These are phyloP conservation scores for Exobasidium rhododendri DNA, from an alignment of 1,284 basidiomycete species.

Conservation along the genomic window DNA sequence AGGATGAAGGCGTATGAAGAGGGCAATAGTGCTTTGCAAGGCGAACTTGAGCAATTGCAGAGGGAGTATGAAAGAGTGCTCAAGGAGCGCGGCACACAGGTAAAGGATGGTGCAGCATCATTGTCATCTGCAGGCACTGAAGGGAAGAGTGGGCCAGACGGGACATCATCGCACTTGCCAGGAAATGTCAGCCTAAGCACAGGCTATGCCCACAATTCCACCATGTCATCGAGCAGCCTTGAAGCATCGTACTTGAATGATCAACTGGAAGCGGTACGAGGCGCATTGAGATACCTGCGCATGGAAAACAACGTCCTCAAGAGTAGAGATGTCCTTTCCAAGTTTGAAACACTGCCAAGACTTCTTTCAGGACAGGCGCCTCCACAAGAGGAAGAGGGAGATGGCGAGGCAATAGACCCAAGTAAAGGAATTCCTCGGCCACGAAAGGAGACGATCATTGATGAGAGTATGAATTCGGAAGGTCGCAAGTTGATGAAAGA, in stretches of 20 bases:
- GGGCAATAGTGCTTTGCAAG: constrained; percentile 85
- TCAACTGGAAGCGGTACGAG: constrained; percentile 82
- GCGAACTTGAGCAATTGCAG: constrained; percentile 79
- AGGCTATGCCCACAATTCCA: not conserved
- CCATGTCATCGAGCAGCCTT: constrained; percentile 23
- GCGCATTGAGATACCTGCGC: constrained; percentile 81
- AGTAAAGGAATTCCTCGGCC: not conserved
- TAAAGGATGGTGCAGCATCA: constrained; percentile 67
- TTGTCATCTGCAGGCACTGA: constrained; percentile 10
- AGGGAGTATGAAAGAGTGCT: constrained; percentile 54
- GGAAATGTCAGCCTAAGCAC: not conserved
- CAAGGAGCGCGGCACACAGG: constrained; percentile 43
- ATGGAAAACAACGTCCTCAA: constrained; percentile 88
- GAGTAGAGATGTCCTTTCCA: constrained; percentile 77
- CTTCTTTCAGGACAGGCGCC: constrained; percentile 8
- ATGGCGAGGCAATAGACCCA: not conserved
- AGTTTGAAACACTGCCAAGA: constrained; percentile 68
- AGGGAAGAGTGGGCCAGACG: not conserved
- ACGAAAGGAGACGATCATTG: constrained; percentile 1
- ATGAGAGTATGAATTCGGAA: not conserved
- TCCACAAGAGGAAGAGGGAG: not conserved
- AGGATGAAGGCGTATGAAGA: constrained; percentile 86
- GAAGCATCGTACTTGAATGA: constrained; percentile 37
- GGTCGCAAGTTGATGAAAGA: not conserved
- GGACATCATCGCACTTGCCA: not conserved